phyloP scores from a whole-genome alignment of 441 rosid genomes.

The Viola pubescens region DNA sequence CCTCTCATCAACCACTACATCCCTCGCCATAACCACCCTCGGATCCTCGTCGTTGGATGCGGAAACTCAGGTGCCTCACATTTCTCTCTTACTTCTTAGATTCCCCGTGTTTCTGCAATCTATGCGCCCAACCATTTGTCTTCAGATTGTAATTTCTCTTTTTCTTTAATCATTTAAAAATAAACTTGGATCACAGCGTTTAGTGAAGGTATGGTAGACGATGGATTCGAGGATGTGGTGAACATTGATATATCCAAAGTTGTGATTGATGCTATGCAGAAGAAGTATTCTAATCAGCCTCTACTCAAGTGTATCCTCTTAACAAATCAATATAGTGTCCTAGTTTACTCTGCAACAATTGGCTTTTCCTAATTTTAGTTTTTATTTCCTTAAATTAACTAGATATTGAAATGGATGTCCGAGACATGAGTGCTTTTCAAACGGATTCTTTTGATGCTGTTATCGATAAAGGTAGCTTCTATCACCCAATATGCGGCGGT shows the following conservation, averaged over 20 bases:
- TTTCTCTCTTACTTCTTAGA: background rate
- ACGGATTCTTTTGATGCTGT: slow-evolving; percentile 61
- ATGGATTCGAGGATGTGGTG: slow-evolving; percentile 68
- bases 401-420: slow-evolving; percentile 75
- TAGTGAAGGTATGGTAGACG: slow-evolving; percentile 70
- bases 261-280: slow-evolving; percentile 55
- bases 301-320: slow-evolving; percentile 56
- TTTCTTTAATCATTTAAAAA: no score
- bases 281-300: slow-evolving; percentile 45
- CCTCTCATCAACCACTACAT: slow-evolving; percentile 68
- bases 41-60: slow-evolving; percentile 69
- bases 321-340: background rate
- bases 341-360: no score
- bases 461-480: slow-evolving; percentile 57
- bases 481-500: background rate
- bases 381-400: background rate
- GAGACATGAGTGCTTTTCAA: slow-evolving; percentile 55
- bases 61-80: slow-evolving; percentile 61
- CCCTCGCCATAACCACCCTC: slow-evolving; percentile 38
- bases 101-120: background rate
- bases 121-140: no score
- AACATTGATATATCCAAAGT: slow-evolving; percentile 70
- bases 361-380: background rate
- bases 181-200: slow-evolving; percentile 33
- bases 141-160: no score